Conservation (phyloP, 805 yeast genomes). For the Torulaspora gathmanii region DNA sequence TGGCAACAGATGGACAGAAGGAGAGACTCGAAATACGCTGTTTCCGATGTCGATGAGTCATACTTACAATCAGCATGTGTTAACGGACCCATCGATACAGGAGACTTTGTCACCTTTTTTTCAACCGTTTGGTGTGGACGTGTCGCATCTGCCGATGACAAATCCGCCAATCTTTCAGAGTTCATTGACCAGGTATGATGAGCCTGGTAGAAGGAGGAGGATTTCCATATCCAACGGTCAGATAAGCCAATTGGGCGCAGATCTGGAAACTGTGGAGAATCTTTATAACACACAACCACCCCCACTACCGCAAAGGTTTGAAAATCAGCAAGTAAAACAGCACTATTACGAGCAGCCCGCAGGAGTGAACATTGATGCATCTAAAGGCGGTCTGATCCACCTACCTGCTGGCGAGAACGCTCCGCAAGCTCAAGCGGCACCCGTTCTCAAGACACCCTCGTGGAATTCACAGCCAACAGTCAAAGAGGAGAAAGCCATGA, state of each 20-base stretch:
- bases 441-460: neutral
- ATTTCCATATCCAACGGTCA: constrained; percentile 83
- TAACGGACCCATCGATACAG: constrained; percentile 33
- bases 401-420: neutral
- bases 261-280: constrained; percentile 36
- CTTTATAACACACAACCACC: constrained; percentile 36
- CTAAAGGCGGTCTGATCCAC: neutral
- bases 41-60: constrained; percentile 11
- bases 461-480: neutral
- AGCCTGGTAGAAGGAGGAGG: constrained; percentile 44
- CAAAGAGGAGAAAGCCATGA: neutral
- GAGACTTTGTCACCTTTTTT: constrained; percentile 41
- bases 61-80: constrained; percentile 18
- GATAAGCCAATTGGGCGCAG: constrained; percentile 63
- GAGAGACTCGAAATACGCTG: constrained; percentile 2
- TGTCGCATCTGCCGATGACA: constrained; percentile 42
- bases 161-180: constrained; percentile 45
- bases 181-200: constrained; percentile 36
- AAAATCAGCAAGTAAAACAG: constrained; percentile 11
- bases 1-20: neutral
- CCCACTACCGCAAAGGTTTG: constrained; percentile 15
- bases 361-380: neutral
- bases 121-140: constrained; percentile 44
- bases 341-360: constrained; percentile 7
- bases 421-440: neutral